Conservation (phyloP, 768 basidiomycete genomes). For the Suillus cothurnatus region DNA sequence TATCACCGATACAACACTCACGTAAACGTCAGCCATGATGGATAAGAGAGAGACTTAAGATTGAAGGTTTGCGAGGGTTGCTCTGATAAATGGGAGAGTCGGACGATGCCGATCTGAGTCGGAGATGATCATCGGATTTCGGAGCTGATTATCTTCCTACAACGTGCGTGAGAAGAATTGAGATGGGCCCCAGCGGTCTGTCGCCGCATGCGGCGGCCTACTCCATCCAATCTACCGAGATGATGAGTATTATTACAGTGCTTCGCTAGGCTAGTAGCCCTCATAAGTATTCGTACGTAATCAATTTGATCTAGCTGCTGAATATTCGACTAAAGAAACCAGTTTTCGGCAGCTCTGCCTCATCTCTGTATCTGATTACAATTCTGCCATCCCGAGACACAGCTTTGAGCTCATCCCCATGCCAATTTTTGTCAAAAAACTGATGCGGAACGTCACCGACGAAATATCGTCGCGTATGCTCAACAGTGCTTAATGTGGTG, state of each 20-base stretch:
- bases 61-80: not conserved
- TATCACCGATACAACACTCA: conserved; percentile 12
- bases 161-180: conserved; percentile 1
- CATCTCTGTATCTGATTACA: conserved; percentile 41
- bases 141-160: conserved; percentile 13
- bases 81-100: conserved; percentile 17
- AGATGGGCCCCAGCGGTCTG: no score
- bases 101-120: conserved; percentile 22
- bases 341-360: conserved; percentile 17
- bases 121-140: conserved; percentile 17
- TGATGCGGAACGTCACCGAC: conserved; percentile 42
- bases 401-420: conserved; percentile 41
- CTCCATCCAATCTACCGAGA: not conserved
- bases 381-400: conserved; percentile 41
- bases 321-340: conserved; percentile 19
- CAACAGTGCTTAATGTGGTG: conserved; percentile 36
- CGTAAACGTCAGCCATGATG: conserved; percentile 22
- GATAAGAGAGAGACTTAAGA: conserved; percentile 11
- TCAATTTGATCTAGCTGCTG: conserved; percentile 6
- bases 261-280: not conserved
- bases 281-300: not conserved
- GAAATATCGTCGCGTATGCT: conserved; percentile 39
- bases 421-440: conserved; percentile 33
- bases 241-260: no score
- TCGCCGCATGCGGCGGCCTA: not conserved